Base-by-base conservation (phyloP, 306 rosid genomes). In the Prosopis cineraria region DNA sequence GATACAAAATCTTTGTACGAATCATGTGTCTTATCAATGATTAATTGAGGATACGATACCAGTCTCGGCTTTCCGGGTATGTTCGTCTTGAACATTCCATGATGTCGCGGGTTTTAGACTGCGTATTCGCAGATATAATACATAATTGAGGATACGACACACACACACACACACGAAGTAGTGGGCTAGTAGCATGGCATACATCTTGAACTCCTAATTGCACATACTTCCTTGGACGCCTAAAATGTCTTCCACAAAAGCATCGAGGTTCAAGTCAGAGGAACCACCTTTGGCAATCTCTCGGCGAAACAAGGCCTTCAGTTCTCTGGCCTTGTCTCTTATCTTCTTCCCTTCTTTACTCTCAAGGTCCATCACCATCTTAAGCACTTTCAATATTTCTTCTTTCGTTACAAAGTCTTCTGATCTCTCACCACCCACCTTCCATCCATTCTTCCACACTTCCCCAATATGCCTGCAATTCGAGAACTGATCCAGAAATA, bases 371-470 rank as follows among this genome's bases (percentile, higher is more conserved):
- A 87, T 81, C 60, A 87, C 80, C 67, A 59, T 79, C 59, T 52
- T 31, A 33, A 84, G 8, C 29, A 9, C 45, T 82, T 74, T 40
- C 55, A 87, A 40, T 37, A 84, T 75, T 33, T 76, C 86, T 68
- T 76, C 44, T 84, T 14, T 60, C 25, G 24, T 74, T 13, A 75
- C 71, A 0, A 50, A 13, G 16, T 56, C 50, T 11, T 60, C 67
- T 6, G 67, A 60, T 60, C 40, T 60, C 40, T 60, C 20, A 0
- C 7, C 65, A 13, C n/a, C 37, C 22, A 16, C 40, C 67, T 30
- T 16, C 84, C 67, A 68, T 24, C 91, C 91, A 75, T 83, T 73
- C 74, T 59, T 84, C 90, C 93, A 89, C 58, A 81, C 91, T 22
- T 81, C 83, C 0, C 76, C 87, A 44, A 85, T 80, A 73, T 79